Percentiles rank a stretch among this genome's conserved stretches.
phyloP scores from a whole-genome alignment of 805 yeast genomes.

The Candida nemodendra region DNA sequence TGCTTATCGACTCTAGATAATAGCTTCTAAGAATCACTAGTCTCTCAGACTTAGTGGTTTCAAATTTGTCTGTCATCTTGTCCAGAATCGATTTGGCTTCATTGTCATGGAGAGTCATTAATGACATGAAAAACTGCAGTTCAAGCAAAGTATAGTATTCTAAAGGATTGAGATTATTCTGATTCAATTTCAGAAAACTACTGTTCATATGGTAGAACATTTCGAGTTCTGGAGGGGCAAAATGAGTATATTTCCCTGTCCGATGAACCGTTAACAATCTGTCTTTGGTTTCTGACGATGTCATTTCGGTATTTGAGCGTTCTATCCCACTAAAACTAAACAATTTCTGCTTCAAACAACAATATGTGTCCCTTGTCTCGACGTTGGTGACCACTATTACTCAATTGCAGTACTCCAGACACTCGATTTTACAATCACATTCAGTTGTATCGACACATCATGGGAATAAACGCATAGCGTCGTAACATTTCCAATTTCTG shows the following conservation, averaged over 20 bases:
- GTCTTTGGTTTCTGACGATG: conserved; percentile 32
- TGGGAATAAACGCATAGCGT: too few species aligned
- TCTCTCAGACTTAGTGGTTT: conserved; percentile 49
- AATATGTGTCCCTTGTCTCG: too few species aligned
- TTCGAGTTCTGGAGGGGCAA: conserved; percentile 44
- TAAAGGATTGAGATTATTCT: conserved; percentile 37
- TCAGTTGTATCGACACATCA: too few species aligned
- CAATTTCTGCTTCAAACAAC: too few species aligned
- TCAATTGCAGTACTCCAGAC: too few species aligned
- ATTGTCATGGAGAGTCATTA: conserved; percentile 60
- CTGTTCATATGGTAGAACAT: conserved; percentile 37
- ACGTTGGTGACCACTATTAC: too few species aligned
- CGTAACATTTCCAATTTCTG: too few species aligned
- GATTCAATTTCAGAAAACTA: conserved; percentile 33
- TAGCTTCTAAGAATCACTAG: conserved; percentile 53
- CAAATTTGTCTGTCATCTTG: conserved; percentile 65
- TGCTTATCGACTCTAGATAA: conserved; percentile 52
- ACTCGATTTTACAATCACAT: too few species aligned
- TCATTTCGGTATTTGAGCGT: conserved; percentile 5
- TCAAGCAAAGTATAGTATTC: conserved; percentile 60
- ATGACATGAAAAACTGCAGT: conserved; percentile 64
- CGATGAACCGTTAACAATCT: conserved; percentile 49
- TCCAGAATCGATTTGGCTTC: conserved; percentile 71
- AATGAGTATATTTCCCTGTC: conserved; percentile 49
- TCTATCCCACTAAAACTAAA: too few species aligned